Evolutionary conservation across 192 early-diverging fungal species (phyloP), one percentile per base, ranked within the genome.

Genomic region (Coemansia sp.): DNA sequence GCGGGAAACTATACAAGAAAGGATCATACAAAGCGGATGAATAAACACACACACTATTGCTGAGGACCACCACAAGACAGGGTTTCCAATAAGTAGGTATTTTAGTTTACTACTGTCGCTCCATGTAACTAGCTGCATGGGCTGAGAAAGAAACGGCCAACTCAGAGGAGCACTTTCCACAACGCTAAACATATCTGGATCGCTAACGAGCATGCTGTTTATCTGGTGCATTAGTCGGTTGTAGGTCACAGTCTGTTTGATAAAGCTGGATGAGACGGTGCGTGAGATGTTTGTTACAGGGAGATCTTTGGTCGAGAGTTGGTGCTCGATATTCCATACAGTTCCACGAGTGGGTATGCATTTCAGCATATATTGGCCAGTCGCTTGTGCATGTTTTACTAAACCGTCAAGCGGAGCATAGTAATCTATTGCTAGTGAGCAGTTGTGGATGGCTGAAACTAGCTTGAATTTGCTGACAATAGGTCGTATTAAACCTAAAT

Each of bases 181-280:
- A 0, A 72, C 66, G 64, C 92, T 93, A 74, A 92, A 88, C 74
- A 93, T 92, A 75, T 98, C 94, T 9, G 93, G 92, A 70, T 98
- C 93, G 1, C 92, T 92, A 44, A 93, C 85, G 41, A 99, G 81
- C 38, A 95, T 95, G 65, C 97, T 93, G 85, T 99, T 99, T 7
- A 92, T 88, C 2, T 90, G 90, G 91, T 91, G 93, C 97, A 99
- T 99, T n/a, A 91, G 91, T 18, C 93, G 89, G 69, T 96, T 98
- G 65, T 96, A 81, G 53, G 95, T 90, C 66, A 90, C 85, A 74
- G 95, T 92, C 66, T 95, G 90, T 38, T 85, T 82, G 61, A 90
- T 76, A 73, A 97, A 97, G 15, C 73, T 81, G 40, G 39, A 41
- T 12, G 46, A 88, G 80, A 57, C 76, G 86, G 84, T 87, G 90